Evolutionary conservation across 2,329 filamentous ascomycete species (phyloP).

Genomic region (Lachnellula occidentalis): DNA sequence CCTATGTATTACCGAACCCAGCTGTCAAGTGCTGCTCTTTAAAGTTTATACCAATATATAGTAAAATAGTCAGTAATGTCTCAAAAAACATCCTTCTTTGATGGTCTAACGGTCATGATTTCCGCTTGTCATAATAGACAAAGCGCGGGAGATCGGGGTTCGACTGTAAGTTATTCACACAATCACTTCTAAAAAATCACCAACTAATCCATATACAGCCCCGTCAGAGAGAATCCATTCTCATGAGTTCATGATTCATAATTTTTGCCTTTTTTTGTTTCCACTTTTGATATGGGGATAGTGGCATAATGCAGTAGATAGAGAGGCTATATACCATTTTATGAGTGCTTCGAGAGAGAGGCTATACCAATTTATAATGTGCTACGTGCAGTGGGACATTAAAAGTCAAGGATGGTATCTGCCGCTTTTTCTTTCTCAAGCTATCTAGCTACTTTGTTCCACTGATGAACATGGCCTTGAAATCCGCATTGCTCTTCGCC

Average conservation of each 20-base stretch:
- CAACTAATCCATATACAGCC: background rate
- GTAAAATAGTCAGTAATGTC: background rate
- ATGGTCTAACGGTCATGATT: conserved; percentile 35
- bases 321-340: too few species aligned
- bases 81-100: conserved; percentile 15
- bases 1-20: too few species aligned
- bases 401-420: background rate
- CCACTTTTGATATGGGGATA: too few species aligned
- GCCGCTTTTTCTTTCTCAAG: background rate
- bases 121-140: conserved; percentile 29
- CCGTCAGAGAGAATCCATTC: background rate
- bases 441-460: conserved; percentile 15
- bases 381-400: background rate
- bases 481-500: conserved; percentile 51
- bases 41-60: background rate
- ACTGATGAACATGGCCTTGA: conserved; percentile 41
- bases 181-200: background rate
- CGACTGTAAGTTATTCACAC: background rate
- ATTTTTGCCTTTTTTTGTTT: background rate
- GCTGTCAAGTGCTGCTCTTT: too few species aligned
- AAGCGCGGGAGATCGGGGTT: conserved; percentile 1
- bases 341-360: too few species aligned
- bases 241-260: background rate
- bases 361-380: too few species aligned
- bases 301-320: too few species aligned